Evolutionary conservation across 2,329 filamentous ascomycete species (phyloP).

Genomic region (Neopestalotiopsis sp.): DNA sequence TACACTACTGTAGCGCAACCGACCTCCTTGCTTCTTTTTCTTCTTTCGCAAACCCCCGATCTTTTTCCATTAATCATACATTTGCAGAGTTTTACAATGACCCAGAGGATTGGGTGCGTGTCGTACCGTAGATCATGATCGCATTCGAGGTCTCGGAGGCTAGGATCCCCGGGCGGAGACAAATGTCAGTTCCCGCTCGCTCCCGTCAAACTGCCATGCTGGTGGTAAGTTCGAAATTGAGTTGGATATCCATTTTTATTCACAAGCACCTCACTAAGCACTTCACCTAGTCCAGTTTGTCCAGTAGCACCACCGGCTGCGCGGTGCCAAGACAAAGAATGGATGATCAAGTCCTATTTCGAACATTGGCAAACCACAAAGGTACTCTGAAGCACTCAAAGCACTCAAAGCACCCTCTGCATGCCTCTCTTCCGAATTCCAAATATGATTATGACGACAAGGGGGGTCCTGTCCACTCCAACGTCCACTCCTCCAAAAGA

Average conservation of each 20-base stretch:
- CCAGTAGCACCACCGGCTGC: background rate
- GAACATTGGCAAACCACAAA: background rate
- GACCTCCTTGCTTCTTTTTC: background rate
- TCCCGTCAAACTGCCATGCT: background rate
- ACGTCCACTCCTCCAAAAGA: background rate
- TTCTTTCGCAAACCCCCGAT: background rate
- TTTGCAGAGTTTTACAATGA: constrained; percentile 1
- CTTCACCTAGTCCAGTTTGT: background rate
- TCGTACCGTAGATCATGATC: background rate
- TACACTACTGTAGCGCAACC: background rate
- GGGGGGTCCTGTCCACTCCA: background rate
- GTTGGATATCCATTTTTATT: no score
- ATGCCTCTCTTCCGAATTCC: background rate
- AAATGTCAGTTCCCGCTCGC: constrained; percentile 1
- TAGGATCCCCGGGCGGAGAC: background rate
- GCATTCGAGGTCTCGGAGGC: background rate
- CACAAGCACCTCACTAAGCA: background rate
- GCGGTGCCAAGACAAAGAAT: background rate
- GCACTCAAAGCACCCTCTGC: background rate
- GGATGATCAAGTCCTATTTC: background rate
- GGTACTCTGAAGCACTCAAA: background rate
- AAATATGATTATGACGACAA: background rate
- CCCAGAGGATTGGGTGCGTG: background rate
- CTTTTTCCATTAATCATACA: background rate
- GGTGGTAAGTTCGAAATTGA: no score